These are phyloP conservation scores for Friedmanniomyces endolithicus DNA, from an alignment of 495 filamentous ascomycete species.

Conservation along the genomic window DNA sequence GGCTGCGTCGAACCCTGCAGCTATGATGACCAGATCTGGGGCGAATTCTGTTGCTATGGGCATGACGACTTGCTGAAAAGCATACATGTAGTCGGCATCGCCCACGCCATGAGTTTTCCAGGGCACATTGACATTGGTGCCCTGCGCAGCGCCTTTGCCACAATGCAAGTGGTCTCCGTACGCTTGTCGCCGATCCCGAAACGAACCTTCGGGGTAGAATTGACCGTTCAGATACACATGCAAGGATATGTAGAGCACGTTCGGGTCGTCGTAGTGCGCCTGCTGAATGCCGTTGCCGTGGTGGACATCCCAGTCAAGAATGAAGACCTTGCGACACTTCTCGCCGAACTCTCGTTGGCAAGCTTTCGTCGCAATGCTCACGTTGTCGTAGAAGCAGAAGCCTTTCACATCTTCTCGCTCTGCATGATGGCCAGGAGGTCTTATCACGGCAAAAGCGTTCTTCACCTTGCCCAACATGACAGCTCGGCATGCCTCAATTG, in stretches of 20 bases:
- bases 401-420: constrained; percentile 75
- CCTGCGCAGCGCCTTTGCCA: constrained; percentile 59
- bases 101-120: constrained; percentile 86
- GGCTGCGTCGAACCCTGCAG: constrained; percentile 92
- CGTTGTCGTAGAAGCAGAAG: constrained; percentile 97
- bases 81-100: constrained; percentile 91
- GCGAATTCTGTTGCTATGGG: constrained; percentile 86
- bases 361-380: constrained; percentile 73
- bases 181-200: constrained; percentile 31
- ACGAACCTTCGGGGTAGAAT: constrained; percentile 62
- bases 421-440: constrained; percentile 91
- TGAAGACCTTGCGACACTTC: constrained; percentile 70
- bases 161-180: constrained; percentile 67
- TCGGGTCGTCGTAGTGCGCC: constrained; percentile 87
- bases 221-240: constrained; percentile 71
- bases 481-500: constrained; percentile 83
- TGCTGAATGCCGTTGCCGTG: constrained; percentile 95
- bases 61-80: constrained; percentile 96
- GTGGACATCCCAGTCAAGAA: constrained; percentile 87
- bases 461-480: constrained; percentile 70
- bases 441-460: constrained; percentile 88
- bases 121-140: constrained; percentile 87
- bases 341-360: constrained; percentile 68
- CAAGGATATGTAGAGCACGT: constrained; percentile 91
- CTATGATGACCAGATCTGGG: constrained; percentile 87